Base-by-base conservation (phyloP, 345 rosid genomes). In the Boechera stricta region DNA sequence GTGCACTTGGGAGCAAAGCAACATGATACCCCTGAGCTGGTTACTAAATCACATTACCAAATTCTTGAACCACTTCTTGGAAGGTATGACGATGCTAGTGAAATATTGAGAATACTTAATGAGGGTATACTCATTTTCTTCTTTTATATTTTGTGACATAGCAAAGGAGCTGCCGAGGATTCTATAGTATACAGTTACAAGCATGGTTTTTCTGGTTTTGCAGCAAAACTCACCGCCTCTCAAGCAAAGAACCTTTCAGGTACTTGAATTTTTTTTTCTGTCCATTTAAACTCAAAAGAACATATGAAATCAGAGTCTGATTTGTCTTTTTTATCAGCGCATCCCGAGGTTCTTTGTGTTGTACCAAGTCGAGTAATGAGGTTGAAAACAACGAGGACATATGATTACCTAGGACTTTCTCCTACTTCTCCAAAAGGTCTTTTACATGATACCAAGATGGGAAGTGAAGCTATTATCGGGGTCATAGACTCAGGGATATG, bases 401-500 rank as follows among this genome's bases (percentile, higher is more conserved):
- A 84, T 81, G 87, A 89, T 73, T 89, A 86, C 76, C 56, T 87
- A 7, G 87, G 89, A 45, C 86, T 90, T 54, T 45, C 49, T 31
- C 75, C 62, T 35, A 72, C 74, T 53, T 77, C 79, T 67, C 68
- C 80, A 18, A 64, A 59, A 67, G 81, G 82, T 71, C 78, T 81
- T 52, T 41, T 83, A 68, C 55, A 79, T 10, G 72, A 77, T 49
- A 85, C 84, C 67, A 78, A 63, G 47, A 72, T 72, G 79, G 92
- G 90, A 5, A 79, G 83, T 82, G 92, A 88, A 64, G 79, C 79
- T 41, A 86, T 90, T 49, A 84, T 90, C 57, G 92, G 91, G 5
- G 63, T 90, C 4, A 81, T 90, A 58, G 95, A 90, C 79, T 63
- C 92, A 78, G 90, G 96, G 42, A 82, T 88, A 79, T 87, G 90